Evolutionary conservation across 2,329 filamentous ascomycete genomes (phyloP), one percentile per base, ranked within the genome.

Genomic region (Verticillium longisporum): DNA sequence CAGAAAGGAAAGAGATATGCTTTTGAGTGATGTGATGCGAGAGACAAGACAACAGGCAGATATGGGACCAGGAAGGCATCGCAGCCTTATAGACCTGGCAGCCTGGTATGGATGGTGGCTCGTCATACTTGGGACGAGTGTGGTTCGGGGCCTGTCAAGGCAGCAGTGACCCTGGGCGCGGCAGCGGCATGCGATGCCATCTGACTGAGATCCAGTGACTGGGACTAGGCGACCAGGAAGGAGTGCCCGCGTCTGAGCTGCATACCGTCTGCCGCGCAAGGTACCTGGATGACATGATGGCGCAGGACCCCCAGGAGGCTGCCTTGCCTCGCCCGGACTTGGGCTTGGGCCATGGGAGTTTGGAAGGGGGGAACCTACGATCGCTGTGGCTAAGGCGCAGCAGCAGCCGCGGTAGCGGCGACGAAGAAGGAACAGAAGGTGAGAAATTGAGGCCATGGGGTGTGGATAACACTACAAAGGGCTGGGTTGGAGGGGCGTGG

Each of bases 21-120:
- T 63, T 68, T 60, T 59, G 63, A 63, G 60, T 62, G 60, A 59
- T 64, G 38, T 60, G 64, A 58, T 59, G 59, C 59, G 58, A 63
- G 58, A 57, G 41, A 61, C 57, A 55, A 63, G 59, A 59, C 59
- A 66, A 58, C 59, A 60, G 65, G 64, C 60, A 64, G 62, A 67
- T 68, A 70, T 67, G 64, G 70, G 62, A 66, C 65, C 66, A 66
- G 71, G 72, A 77, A 78, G 79, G 71, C 73, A 81, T 82, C 76
- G 77, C 70, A 80, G 77, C 80, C 81, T 84, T 84, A 83, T 84
- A 84, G 72, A 64, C 68, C 71, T 72, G 74, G 68, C n/a, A 76
- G 74, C 73, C 75, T 77, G 71, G 71, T 57, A 61, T 56, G 66
- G 61, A 63, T 32, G 56, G 6, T 10, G 45, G 65, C 63, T 61